Evolutionary conservation across 140 eudicot species (phyloP).

Genomic region (Erigeron philadelphicus): DNA sequence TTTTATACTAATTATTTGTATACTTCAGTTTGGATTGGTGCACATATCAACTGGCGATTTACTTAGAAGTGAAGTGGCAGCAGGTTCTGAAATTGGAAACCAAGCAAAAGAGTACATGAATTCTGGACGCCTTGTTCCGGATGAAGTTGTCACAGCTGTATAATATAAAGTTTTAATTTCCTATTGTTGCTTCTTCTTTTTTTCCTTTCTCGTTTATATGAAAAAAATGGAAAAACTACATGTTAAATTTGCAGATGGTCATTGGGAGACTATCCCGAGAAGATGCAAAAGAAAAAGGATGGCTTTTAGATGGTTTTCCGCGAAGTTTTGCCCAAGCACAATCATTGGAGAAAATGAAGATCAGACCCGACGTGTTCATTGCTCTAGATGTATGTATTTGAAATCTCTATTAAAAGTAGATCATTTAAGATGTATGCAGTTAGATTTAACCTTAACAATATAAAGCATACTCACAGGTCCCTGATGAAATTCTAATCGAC

Average conservation of each 20-base stretch:
- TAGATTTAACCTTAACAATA: neutral
- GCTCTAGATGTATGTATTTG: constrained; percentile 60
- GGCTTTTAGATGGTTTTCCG: constrained; percentile 97
- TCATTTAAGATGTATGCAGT: neutral
- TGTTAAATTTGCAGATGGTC: constrained; percentile 60
- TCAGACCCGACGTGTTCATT: constrained; percentile 77
- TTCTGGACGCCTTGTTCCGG: constrained; percentile 89
- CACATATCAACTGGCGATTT: constrained; percentile 97
- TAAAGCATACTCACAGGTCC: constrained; percentile 59
- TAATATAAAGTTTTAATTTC: constrained; percentile 8
- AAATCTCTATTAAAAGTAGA: neutral
- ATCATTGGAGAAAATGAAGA: constrained; percentile 73
- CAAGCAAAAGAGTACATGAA: constrained; percentile 96
- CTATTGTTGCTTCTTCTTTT: neutral
- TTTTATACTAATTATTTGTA: neutral
- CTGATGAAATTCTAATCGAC: constrained; percentile 84
- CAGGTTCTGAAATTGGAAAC: constrained; percentile 88
- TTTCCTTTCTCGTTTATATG: neutral
- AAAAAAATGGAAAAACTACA: neutral
- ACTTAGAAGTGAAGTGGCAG: constrained; percentile 90
- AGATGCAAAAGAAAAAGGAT: constrained; percentile 85
- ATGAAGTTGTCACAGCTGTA: constrained; percentile 90
- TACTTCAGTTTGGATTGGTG: constrained; percentile 80
- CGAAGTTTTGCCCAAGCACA: constrained; percentile 82
- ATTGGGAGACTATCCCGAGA: constrained; percentile 62